Base-by-base conservation (phyloP, 371 early-diverging fungal genomes). In the Rhizopus arrhizus region DNA sequence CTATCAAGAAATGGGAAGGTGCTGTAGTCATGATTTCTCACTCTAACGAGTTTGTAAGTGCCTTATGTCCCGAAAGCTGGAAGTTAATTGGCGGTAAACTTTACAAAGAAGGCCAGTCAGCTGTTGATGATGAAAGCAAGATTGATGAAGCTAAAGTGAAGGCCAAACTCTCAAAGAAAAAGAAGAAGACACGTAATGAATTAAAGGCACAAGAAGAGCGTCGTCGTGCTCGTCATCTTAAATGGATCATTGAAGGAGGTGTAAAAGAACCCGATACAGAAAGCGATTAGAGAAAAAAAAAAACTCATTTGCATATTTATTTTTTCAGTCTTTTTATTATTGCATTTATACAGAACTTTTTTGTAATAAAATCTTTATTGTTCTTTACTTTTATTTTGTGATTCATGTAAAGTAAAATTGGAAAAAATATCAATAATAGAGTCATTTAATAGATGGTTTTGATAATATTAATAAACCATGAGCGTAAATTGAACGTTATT, bases 11-110 rank as follows among this genome's bases (percentile, higher is more conserved):
- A 48, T 93, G 86, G 87, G 85, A 85, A 29, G 95, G 94, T 61
- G 90, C 85, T 43, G 92, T 95, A 28, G 88, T 95, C 9, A 91
- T 92, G 88, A 90, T 95, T 69, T 89, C 91, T 64, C 95, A 95
- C 83, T 88, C 91, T 68, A 71, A 75, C 32, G 91, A 91, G 73
- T 95, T 95, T 72, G 83, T 91, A 49, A 67, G 76, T n/a, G 88
- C 87, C 1, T 80, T 90, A 15, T 93, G 93, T 75, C 86, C 89
- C 56, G 93, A 93, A 77, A 74, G 85, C 35, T 95, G 91, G 90
- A 72, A 82, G 29, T 80, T 92, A 54, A 86, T 89, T 41, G 85
- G 68, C 22, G 91, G 91, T 40, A 58, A 68, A 22, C 64, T 84
- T 53, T 72, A 66, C 15, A 79, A 76, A 59, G 68, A 73, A 56